Evolutionary conservation across 768 basidiomycete genomes (phyloP).

Genomic region (Termitomyces sp.): DNA sequence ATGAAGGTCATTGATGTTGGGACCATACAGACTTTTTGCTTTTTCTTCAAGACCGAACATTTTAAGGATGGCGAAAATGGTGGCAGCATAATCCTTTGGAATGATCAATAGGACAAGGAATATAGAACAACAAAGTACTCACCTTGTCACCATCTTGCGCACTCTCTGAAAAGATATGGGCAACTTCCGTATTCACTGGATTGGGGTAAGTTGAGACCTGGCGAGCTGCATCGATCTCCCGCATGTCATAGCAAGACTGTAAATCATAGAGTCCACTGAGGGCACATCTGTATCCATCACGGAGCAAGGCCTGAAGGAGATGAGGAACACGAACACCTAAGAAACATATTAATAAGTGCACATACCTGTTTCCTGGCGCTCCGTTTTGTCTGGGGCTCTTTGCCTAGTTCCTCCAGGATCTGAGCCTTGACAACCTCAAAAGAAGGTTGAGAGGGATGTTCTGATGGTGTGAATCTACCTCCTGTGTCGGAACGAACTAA

Average conservation of each 20-base stretch:
- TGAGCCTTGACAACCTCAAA: neutral
- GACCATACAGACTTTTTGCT: slow-evolving; percentile 26
- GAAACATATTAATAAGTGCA: neutral
- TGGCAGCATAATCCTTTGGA: slow-evolving; percentile 7
- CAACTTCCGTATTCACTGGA: neutral
- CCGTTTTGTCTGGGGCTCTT: neutral
- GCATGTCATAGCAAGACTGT: neutral
- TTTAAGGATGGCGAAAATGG: slow-evolving; percentile 25
- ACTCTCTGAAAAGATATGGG: neutral
- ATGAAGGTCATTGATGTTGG: slow-evolving; percentile 27
- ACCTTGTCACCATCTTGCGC: neutral
- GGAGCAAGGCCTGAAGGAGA: slow-evolving; percentile 8
- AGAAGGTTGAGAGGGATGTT: neutral
- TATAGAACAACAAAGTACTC: no score
- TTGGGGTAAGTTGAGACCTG: neutral
- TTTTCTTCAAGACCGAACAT: slow-evolving; percentile 25
- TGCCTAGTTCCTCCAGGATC: neutral
- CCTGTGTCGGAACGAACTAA: neutral
- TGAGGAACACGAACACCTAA: neutral
- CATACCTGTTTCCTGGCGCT: neutral
- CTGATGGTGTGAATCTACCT: neutral
- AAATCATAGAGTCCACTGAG: slow-evolving; percentile 4
- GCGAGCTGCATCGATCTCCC: neutral
- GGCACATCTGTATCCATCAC: slow-evolving; percentile 9
- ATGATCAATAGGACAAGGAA: no score